Evolutionary conservation across 108 stramenopile species (phyloP).

Genomic region (Cylindrotheca fusiformis): DNA sequence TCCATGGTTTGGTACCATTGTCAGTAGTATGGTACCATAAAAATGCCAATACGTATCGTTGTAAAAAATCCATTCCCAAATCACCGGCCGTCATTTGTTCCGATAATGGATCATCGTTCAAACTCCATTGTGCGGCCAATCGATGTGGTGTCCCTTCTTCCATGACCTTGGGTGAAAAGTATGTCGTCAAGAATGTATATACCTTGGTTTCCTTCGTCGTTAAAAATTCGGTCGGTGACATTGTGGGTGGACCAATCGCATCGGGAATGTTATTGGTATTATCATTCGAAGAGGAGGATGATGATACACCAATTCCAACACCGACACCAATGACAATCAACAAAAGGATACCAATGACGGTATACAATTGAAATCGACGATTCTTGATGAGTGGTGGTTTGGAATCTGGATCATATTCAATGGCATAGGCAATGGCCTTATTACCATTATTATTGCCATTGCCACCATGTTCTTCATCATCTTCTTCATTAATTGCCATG

Average conservation of each 20-base stretch:
- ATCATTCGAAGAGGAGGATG: background rate
- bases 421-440: slow-evolving; percentile 56
- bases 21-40: slow-evolving; percentile 44
- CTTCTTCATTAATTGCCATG: slow-evolving; percentile 55
- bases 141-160: slow-evolving; percentile 39
- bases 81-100: slow-evolving; percentile 12
- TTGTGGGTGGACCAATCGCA: background rate
- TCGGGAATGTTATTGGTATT: background rate
- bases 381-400: slow-evolving; percentile 69
- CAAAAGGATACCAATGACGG: slow-evolving; percentile 28
- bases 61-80: slow-evolving; percentile 24
- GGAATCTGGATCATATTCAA: slow-evolving; percentile 83
- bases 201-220: slow-evolving; percentile 2
- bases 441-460: too few species aligned
- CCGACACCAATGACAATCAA: slow-evolving; percentile 22
- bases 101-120: slow-evolving; percentile 49
- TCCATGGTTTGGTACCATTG: slow-evolving; percentile 28
- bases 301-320: background rate
- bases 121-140: slow-evolving; percentile 60
- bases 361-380: slow-evolving; percentile 64
- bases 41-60: slow-evolving; percentile 63
- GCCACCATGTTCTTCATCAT: slow-evolving; percentile 30
- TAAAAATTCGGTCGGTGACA: background rate
- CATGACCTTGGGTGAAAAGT: slow-evolving; percentile 23
- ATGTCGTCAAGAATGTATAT: background rate